Evolutionary conservation across 129 eudicot species (phyloP).

Genomic region (Flaveria brownii): DNA sequence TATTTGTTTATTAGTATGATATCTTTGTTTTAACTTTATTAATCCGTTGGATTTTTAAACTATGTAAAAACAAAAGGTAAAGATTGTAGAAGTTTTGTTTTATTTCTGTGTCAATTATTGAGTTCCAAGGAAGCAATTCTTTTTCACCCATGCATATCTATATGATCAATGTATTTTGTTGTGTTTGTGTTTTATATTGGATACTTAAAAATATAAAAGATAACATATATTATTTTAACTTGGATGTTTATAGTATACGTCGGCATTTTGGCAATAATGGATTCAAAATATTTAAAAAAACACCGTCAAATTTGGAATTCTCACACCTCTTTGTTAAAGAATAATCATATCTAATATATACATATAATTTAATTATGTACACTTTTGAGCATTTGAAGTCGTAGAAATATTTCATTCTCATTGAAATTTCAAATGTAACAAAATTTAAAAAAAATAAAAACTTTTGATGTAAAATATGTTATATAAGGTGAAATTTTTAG

Average conservation of each 20-base stretch:
- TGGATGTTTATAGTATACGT: neutral
- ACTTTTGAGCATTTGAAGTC: neutral
- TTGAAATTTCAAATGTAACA: too few relatives aligned
- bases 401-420: too few relatives aligned
- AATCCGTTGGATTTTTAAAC: neutral
- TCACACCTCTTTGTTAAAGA: neutral
- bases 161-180: conserved; percentile 14
- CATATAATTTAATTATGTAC: neutral
- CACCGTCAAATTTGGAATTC: neutral
- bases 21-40: neutral
- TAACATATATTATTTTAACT: neutral
- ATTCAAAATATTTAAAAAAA: neutral
- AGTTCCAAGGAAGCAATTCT: conserved; percentile 3
- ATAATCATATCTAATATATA: neutral
- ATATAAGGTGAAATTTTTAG: too few relatives aligned
- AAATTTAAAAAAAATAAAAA: too few relatives aligned
- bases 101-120: conserved; percentile 8
- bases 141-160: conserved; percentile 8
- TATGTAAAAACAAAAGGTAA: neutral
- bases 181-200: neutral
- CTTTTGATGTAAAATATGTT: too few relatives aligned
- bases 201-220: neutral
- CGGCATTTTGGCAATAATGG: neutral
- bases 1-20: neutral
- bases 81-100: neutral